Percentiles rank a stretch among this genome's conserved stretches.
Evolutionary conservation across 2,329 filamentous ascomycete genomes (phyloP).

Genomic region (Neofusicoccum sp.): DNA sequence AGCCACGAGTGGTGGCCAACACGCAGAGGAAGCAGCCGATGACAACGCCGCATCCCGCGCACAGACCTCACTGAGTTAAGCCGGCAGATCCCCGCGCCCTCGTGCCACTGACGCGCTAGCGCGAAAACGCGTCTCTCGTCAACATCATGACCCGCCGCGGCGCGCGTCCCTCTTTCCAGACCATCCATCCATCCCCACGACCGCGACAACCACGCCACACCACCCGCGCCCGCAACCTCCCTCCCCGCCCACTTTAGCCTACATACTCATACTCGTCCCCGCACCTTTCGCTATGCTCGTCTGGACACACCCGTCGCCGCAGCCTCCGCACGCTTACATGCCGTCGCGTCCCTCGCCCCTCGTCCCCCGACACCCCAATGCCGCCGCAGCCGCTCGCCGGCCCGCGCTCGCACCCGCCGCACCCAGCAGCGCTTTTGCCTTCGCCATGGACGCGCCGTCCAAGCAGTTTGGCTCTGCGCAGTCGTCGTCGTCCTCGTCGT

Average conservation of each 20-base stretch:
- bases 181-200: not conserved
- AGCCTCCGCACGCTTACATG: constrained; percentile 16
- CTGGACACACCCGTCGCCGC: constrained; percentile 1
- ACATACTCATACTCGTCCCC: not conserved
- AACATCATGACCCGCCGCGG: not conserved
- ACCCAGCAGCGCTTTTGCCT: not conserved
- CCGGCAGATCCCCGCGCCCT: not conserved
- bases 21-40: not conserved
- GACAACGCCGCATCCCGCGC: not conserved
- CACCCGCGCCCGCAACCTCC: not conserved
- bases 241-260: not conserved
- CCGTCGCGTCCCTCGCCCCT: constrained; percentile 22
- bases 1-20: not conserved
- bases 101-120: constrained; percentile 1
- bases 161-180: constrained; percentile 1
- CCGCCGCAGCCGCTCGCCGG: not conserved
- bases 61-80: not conserved
- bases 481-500: constrained; percentile 48
- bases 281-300: constrained; percentile 10
- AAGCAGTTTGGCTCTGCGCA: not conserved
- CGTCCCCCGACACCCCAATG: constrained; percentile 17
- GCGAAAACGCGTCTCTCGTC: constrained; percentile 16
- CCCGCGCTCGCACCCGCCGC: constrained; percentile 1
- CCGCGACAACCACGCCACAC: not conserved
- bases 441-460: not conserved